Conservation (phyloP, 2,329 filamentous ascomycete genomes). For the Colletotrichum theobromicola region DNA sequence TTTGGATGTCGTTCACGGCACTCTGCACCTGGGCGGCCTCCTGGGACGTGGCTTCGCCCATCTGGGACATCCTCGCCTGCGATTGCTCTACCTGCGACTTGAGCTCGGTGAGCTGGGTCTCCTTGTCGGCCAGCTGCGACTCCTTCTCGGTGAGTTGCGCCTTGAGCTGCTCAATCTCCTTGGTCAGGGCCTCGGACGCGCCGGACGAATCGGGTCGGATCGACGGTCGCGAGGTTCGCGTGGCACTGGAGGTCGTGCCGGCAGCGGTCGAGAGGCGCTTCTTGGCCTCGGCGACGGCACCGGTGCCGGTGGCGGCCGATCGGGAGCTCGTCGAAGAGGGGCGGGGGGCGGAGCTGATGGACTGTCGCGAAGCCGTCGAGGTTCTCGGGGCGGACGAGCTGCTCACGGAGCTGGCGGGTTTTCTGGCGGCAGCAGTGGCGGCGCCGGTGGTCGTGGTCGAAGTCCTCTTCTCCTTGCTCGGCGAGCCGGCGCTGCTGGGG, state of each 20-base stretch:
- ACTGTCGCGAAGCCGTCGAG: slow-evolving; percentile 19
- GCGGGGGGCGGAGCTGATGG: slow-evolving; percentile 23
- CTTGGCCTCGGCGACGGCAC: slow-evolving; percentile 53
- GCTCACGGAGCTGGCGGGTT: slow-evolving; percentile 27
- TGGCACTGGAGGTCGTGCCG: slow-evolving; percentile 37
- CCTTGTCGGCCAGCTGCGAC: slow-evolving; percentile 61
- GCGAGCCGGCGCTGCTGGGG: slow-evolving; percentile 37
- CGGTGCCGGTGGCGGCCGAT: slow-evolving; percentile 33
- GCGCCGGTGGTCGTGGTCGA: slow-evolving; percentile 32
- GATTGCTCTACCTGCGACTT: slow-evolving; percentile 61
- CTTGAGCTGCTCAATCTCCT: slow-evolving; percentile 66
- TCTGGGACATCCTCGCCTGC: slow-evolving; percentile 59
- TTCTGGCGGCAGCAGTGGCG: slow-evolving; percentile 35
- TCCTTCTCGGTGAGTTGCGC: slow-evolving; percentile 63
- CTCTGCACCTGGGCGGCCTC: slow-evolving; percentile 41
- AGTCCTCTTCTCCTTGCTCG: slow-evolving; percentile 38
- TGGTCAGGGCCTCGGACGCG: slow-evolving; percentile 47
- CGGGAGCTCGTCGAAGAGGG: slow-evolving; percentile 31
- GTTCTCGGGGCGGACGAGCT: slow-evolving; percentile 9
- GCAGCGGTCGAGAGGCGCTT: slow-evolving; percentile 63
- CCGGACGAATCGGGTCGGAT: slow-evolving; percentile 39
- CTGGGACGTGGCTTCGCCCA: slow-evolving; percentile 56
- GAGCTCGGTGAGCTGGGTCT: slow-evolving; percentile 61
- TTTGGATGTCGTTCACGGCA: slow-evolving; percentile 13
- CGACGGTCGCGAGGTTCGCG: slow-evolving; percentile 48